These are phyloP conservation scores for Hirsutella minnesotensis DNA, from an alignment of 2,329 filamentous ascomycete species.

Conservation along the genomic window DNA sequence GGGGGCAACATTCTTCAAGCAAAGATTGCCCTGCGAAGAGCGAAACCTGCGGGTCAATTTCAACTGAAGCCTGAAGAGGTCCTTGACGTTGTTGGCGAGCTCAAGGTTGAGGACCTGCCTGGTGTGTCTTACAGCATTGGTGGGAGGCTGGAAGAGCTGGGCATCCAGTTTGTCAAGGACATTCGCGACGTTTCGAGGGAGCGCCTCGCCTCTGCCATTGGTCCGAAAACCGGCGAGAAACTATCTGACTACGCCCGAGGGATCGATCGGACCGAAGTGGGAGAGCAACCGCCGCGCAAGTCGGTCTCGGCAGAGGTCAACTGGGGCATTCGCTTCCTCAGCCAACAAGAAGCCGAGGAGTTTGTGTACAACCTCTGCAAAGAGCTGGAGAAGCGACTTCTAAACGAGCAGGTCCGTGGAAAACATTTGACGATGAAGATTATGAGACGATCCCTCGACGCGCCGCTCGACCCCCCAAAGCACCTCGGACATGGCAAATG, in stretches of 20 bases:
- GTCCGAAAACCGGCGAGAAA: constrained; percentile 86
- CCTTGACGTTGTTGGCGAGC: constrained; percentile 60
- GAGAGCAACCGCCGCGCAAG: constrained; percentile 74
- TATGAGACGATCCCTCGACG: constrained; percentile 77
- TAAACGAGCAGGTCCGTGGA: constrained; percentile 78
- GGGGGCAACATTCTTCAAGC: constrained; percentile 84
- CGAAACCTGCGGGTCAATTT: constrained; percentile 88
- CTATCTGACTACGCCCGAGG: constrained; percentile 84
- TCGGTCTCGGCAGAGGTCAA: constrained; percentile 96
- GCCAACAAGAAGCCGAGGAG: constrained; percentile 82
- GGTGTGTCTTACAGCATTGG: constrained; percentile 88
- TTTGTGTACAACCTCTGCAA: constrained; percentile 78
- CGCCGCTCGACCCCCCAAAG: constrained; percentile 82
- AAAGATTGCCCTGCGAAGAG: constrained; percentile 79
- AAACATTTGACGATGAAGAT: constrained; percentile 87
- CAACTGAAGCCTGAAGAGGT: constrained; percentile 76
- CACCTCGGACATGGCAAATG: constrained; percentile 93
- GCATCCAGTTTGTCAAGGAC: constrained; percentile 72
- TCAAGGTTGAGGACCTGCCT: constrained; percentile 72
- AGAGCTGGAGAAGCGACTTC: constrained; percentile 68
- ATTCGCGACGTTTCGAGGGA: constrained; percentile 69
- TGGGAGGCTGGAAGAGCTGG: constrained; percentile 77
- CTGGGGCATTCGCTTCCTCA: constrained; percentile 94
- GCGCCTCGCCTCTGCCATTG: constrained; percentile 58
- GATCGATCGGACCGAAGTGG: constrained; percentile 76